Evolutionary conservation across 176 grass and related monocot genomes (phyloP), one percentile per base, ranked within the genome.

Genomic region (Dendrocalamus sinicus): DNA sequence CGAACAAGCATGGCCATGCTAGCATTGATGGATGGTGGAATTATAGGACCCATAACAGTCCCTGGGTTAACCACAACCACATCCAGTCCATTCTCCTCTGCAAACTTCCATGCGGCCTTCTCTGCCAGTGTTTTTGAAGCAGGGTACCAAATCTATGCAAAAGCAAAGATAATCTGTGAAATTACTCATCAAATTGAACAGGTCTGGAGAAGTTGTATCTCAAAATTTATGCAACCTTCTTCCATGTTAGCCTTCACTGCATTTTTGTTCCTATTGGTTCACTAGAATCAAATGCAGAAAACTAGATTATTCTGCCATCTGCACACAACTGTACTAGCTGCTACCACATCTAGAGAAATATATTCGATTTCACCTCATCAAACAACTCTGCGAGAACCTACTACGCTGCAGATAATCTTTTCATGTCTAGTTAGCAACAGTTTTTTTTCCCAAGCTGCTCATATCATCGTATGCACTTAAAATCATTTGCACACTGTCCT

Each of bases 81-180:
- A 83, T 99, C 93, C 22, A 96, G 44, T 3, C 84, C 76, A 12
- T 95, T 96, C 88, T 94, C 93, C 79, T 96, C 88, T 50, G 96
- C 93, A 59, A 98, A 98, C 79, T 91, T 89, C 90, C 96, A 98
- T 75, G 93, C 91, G 0, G 86, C 96, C 78, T 96, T 92, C 91
- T 98, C 96, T 35, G 93, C 96, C 66, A 99, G 35, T 14, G 96
- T 75, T 80, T 99, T 99, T 0, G 93, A 99, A 70, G 77, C 86
- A 71, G 96, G 92, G 88, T 99, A 99, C 96, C 96, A 96, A 43
- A 99, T 43, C 96, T 95, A 76, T 41, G 43, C 26, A 91, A 37
- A 19, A 30, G 17, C 66, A 79, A 12, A 82, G 20, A 40, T 17
- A 20, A 7, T 5, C 28, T 68, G 43, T 1, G 13, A 26, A 37